Base-by-base conservation (phyloP, 208 protist species). In the Crithidia expoeki region DNA sequence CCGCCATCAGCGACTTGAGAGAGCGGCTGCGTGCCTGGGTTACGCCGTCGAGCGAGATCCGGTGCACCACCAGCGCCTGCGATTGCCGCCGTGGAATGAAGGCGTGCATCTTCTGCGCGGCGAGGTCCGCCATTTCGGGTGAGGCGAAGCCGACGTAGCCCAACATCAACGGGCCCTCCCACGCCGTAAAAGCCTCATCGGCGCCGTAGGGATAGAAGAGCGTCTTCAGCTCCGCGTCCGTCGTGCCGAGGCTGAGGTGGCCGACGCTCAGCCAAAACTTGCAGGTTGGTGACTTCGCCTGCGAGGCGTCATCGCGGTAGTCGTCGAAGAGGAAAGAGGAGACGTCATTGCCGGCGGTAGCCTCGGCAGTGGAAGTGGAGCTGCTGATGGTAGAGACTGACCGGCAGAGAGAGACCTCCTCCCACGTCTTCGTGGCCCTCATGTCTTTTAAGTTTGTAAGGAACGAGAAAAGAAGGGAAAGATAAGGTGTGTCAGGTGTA, bases 141-240 rank as follows among this genome's bases (percentile, higher is more conserved):
- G 80, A 82, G 19, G 84, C 79, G 76, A 96, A 96, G 23, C 91
- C 83, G 25, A 96, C 91, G 59, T 81, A 93, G 6, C 91, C 91
- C 11, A 79, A 59, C 32, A 92, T 61, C 21, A 42, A 36, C 21
- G 64, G 62, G 9, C 79, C 73, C 23, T 90, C 80, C 52, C 65
- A 77, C 10, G 80, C 52, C 17, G 78, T 79, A 72, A 93, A 90
- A 21, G 88, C 88, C 51, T 96, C 88, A 62, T 96, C 88, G 28
- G 78, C 91, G 23, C 91, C 85, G 68, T 93, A 90, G 3, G 85
- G 86, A 73, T 94, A 94, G 63, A 96, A 96, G 73, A 96, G 83
- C 32, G 77, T 77, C 74, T 85, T 81, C 21, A 96, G 72, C 38
- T 79, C 68, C 32, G 55, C 69, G 23, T 82, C 83, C 2, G 80